Conservation (phyloP, 805 yeast species). For the Myxozyma geophila region DNA sequence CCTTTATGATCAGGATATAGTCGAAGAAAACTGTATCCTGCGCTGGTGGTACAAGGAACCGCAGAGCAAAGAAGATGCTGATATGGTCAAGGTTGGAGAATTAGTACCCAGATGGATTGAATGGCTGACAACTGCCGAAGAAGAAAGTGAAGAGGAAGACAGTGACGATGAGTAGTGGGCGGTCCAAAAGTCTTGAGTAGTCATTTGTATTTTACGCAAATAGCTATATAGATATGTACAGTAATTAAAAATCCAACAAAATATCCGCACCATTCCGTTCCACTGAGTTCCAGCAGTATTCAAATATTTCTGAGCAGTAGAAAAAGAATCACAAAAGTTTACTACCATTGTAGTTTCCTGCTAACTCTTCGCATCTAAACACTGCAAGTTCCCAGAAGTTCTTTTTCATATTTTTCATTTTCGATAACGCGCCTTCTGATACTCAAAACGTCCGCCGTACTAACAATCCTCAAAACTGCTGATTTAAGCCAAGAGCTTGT, state of each 20-base stretch:
- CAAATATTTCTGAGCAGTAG: background rate
- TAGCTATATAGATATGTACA: slow-evolving; percentile 3
- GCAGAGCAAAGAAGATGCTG: slow-evolving; percentile 50
- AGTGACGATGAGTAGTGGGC: slow-evolving; percentile 13
- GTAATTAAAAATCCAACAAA: background rate
- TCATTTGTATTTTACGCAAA: slow-evolving; percentile 8
- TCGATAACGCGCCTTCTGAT: too few species aligned
- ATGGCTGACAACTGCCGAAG: slow-evolving; percentile 84
- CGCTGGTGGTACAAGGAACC: slow-evolving; percentile 74
- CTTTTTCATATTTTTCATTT: background rate
- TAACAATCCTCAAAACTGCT: background rate
- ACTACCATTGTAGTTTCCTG: too few species aligned
- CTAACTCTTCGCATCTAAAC: too few species aligned
- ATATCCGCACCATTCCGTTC: background rate
- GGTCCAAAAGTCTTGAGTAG: background rate
- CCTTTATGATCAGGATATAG: slow-evolving; percentile 78
- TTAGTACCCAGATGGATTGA: slow-evolving; percentile 76
- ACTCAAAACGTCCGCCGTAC: background rate
- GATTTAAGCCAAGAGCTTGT: slow-evolving; percentile 17
- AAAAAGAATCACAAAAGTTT: background rate
- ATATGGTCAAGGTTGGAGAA: slow-evolving; percentile 53
- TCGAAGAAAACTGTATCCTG: slow-evolving; percentile 79
- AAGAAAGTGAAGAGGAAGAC: slow-evolving; percentile 61
- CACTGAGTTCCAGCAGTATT: background rate
- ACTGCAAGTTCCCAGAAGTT: too few species aligned